Evolutionary conservation across 345 rosid genomes (phyloP), one percentile per base, ranked within the genome.

Genomic region (Mangifera indica): DNA sequence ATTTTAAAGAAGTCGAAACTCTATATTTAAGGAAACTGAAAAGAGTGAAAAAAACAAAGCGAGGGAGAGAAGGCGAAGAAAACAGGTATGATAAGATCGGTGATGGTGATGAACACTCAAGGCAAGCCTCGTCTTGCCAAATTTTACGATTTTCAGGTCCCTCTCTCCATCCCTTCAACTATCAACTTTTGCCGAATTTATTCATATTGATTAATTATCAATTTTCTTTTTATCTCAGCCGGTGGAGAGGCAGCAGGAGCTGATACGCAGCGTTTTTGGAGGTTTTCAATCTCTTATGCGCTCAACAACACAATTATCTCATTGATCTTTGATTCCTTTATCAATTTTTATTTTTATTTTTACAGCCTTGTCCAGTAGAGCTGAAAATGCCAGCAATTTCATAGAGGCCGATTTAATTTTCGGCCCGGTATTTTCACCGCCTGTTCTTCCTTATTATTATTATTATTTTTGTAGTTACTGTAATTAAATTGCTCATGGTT

Each of bases 121-220:
- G 99, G 98, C 86, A 90, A 90, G 72, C 96, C 99, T 78, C 97
- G 98, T 4, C 85, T 95, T 53, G 84, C 96, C 44, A 95, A 87
- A 81, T 96, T 93, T 77, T 93, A 86, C 79, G 95, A 93, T 53
- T 88, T 74, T 55, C 73, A 84, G 97, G 97, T 93, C 44, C 21
- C 62, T 56, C 45, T 34, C 7, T 10, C 71, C 12, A 22, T 10
- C 21, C 26, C 42, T 48, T 65, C 77, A 20, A 12, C 10, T 55
- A 7, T 45, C 15, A 46, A 10, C 20, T 72, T 46, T 11, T 45
- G 24, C 15, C 56, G 26, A 25, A 42, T 1, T 4, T 29, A 20
- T 52, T 60, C 55, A 40, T 18, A 45, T 65, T 73, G 22, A 22
- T 67, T 69, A 20, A 51, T 57, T 64, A 26, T 56, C 26, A 68